A percentile compares a stretch with the other conserved stretches of the same genome.
Conservation (phyloP, 768 basidiomycete species). For the Porphyrellus cyaneotinctus region DNA sequence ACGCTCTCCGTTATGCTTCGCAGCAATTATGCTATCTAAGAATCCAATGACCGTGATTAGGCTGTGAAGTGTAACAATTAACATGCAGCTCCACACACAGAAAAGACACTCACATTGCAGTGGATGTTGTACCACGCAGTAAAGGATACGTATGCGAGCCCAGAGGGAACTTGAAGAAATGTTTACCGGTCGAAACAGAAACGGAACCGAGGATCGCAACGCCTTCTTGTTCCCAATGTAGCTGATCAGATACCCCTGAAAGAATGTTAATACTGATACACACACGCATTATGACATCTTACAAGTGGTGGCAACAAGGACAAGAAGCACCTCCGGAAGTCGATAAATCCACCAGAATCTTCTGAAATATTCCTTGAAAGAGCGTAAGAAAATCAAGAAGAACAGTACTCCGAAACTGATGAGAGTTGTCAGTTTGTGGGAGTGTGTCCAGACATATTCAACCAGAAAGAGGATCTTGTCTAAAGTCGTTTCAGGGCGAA, state of each 20-base stretch:
- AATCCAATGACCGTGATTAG: conserved; percentile 84
- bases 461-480: conserved; percentile 78
- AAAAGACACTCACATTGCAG: conserved; percentile 55
- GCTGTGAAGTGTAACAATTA: conserved; percentile 33
- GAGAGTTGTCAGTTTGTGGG: conserved; percentile 63
- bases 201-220: conserved; percentile 84
- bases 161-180: conserved; percentile 77
- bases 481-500: conserved; percentile 64
- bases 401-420: conserved; percentile 72
- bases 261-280: not conserved
- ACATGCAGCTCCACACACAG: not conserved
- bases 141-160: conserved; percentile 54
- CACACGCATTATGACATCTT: conserved; percentile 23
- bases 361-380: conserved; percentile 54
- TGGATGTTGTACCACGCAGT: conserved; percentile 77
- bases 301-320: conserved; percentile 83
- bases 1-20: conserved; percentile 84
- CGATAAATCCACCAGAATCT: conserved; percentile 70
- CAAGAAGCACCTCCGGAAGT: conserved; percentile 85
- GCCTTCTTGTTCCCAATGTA: conserved; percentile 73
- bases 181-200: conserved; percentile 50
- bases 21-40: conserved; percentile 91
- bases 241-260: conserved; percentile 62
- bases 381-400: conserved; percentile 58
- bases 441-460: conserved; percentile 49